These are phyloP conservation scores for Rubia balearica DNA, from an alignment of 305 asterid genomes.

Conservation along the genomic window DNA sequence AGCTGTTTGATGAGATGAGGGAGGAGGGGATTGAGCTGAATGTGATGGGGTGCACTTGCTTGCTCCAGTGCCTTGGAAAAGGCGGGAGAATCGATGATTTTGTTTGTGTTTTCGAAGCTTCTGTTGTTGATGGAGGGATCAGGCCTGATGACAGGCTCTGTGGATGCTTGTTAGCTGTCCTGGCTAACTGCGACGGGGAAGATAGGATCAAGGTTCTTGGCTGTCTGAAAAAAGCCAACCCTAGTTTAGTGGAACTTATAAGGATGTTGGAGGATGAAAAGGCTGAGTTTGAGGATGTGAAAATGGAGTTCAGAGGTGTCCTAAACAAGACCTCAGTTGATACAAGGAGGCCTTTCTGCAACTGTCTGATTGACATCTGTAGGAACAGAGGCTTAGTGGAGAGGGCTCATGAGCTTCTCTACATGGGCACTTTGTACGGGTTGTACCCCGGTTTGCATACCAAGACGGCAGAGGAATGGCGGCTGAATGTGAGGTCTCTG, in stretches of 20 bases:
- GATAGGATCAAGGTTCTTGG: conserved; percentile 57
- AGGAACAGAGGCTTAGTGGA: conserved; percentile 37
- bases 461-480: conserved; percentile 77
- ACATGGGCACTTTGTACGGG: conserved; percentile 66
- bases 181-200: conserved; percentile 53
- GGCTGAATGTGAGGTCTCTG: conserved; percentile 65
- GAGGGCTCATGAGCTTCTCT: conserved; percentile 78
- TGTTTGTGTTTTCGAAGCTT: conserved; percentile 48
- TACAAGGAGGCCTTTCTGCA: conserved; percentile 79
- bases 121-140: conserved; percentile 50
- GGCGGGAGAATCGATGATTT: conserved; percentile 67
- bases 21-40: conserved; percentile 46
- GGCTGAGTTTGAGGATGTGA: conserved; percentile 33
- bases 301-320: conserved; percentile 52
- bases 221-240: conserved; percentile 55
- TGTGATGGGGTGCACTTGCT: conserved; percentile 93
- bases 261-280: conserved; percentile 32
- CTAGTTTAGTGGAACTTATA: conserved; percentile 43
- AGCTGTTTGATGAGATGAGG: conserved; percentile 65
- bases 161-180: conserved; percentile 77
- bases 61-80: conserved; percentile 81
- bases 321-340: conserved; percentile 54
- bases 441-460: conserved; percentile 85
- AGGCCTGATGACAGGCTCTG: conserved; percentile 81
- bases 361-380: conserved; percentile 81